A percentile compares a stretch with the other conserved stretches of the same genome.
Evolutionary conservation across 495 filamentous ascomycete genomes (phyloP).

Genomic region (Sphaerosporella brunnea): DNA sequence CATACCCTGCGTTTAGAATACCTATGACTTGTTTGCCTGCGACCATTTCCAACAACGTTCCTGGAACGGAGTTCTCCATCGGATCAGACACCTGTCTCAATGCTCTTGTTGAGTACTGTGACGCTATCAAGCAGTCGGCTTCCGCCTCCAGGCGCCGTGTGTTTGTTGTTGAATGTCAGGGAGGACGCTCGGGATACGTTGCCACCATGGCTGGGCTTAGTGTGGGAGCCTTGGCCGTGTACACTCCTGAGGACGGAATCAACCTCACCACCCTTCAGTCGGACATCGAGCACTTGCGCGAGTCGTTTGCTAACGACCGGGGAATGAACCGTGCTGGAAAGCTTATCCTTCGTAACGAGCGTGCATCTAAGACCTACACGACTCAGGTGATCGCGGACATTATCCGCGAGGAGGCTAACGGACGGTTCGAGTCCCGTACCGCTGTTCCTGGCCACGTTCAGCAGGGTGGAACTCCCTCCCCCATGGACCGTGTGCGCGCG

Average conservation of each 20-base stretch:
- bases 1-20: conserved; percentile 75
- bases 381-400: conserved; percentile 89
- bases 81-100: conserved; percentile 96
- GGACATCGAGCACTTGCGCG: conserved; percentile 78
- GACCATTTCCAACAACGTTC: conserved; percentile 98
- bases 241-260: conserved; percentile 94
- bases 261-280: conserved; percentile 77
- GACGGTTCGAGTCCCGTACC: conserved; percentile 81
- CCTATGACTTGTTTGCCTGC: conserved; percentile 84
- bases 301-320: conserved; percentile 67
- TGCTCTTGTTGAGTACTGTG: conserved; percentile 88
- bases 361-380: conserved; percentile 72
- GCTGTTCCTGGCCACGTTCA: conserved; percentile 94
- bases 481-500: conserved; percentile 90
- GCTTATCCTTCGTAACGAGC: conserved; percentile 86
- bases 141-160: conserved; percentile 80
- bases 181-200: conserved; percentile 84
- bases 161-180: conserved; percentile 96
- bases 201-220: conserved; percentile 76
- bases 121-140: conserved; percentile 91
- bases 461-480: conserved; percentile 80
- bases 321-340: conserved; percentile 86
- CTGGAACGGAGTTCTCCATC: conserved; percentile 90
- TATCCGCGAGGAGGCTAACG: conserved; percentile 81
- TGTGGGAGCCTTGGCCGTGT: conserved; percentile 86